phyloP scores from a whole-genome alignment of 208 protist genomes.

The Leishmania tropica region DNA sequence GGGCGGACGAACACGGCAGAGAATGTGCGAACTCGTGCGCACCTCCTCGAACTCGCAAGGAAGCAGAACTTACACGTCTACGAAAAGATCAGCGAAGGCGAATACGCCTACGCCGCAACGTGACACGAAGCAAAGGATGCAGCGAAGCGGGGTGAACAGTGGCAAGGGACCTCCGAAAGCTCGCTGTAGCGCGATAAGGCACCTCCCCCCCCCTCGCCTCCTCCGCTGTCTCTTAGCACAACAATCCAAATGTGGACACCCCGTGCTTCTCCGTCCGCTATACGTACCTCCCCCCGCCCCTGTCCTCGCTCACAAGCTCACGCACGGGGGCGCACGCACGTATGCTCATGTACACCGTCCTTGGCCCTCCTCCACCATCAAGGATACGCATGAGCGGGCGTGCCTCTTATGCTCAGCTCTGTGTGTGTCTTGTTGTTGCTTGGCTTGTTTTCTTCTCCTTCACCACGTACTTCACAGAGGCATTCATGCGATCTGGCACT shows the following conservation, averaged over 20 bases:
- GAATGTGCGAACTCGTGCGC: constrained; percentile 2
- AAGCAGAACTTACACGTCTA: constrained; percentile 63
- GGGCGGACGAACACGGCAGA: background rate
- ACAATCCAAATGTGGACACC: background rate
- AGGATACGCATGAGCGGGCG: no score
- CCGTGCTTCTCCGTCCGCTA: background rate
- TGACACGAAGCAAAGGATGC: background rate
- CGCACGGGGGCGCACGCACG: background rate
- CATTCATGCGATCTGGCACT: background rate
- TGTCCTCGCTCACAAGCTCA: background rate
- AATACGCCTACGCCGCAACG: constrained; percentile 28
- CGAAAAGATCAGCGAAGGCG: constrained; percentile 60
- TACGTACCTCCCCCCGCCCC: background rate
- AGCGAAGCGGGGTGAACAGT: background rate
- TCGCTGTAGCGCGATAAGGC: background rate
- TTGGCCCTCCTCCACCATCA: background rate
- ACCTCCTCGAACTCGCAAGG: constrained; percentile 34
- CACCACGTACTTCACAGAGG: background rate
- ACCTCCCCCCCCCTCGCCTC: background rate
- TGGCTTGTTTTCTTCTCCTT: background rate
- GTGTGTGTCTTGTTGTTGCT: background rate
- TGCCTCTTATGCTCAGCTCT: background rate
- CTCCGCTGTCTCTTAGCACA: background rate
- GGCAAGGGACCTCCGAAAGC: background rate
- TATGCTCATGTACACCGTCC: background rate